Evolutionary conservation across 495 filamentous ascomycete genomes (phyloP).

Genomic region (Aspergillus bertholletiae): DNA sequence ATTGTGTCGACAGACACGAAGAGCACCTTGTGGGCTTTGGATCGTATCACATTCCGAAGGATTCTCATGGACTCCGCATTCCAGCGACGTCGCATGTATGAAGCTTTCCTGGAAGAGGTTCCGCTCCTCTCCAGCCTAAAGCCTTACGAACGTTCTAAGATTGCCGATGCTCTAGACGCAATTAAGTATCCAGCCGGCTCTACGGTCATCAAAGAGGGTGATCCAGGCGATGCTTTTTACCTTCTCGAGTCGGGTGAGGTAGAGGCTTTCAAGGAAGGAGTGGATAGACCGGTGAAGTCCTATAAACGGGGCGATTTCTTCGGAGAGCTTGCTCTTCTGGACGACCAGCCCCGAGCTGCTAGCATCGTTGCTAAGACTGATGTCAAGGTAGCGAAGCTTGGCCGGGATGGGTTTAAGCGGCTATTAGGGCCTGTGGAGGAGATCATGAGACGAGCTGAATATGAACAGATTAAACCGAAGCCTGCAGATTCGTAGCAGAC

Average conservation of each 20-base stretch:
- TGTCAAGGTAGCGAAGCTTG: slow-evolving; percentile 91
- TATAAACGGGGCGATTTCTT: slow-evolving; percentile 96
- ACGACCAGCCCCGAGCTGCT: slow-evolving; percentile 91
- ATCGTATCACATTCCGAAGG: slow-evolving; percentile 93
- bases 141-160: slow-evolving; percentile 90
- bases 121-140: slow-evolving; percentile 81
- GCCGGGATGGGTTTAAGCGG: slow-evolving; percentile 92
- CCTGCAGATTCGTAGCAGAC: slow-evolving; percentile 15
- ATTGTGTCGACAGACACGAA: slow-evolving; percentile 77
- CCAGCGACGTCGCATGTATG: slow-evolving; percentile 92
- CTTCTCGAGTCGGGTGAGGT: slow-evolving; percentile 86
- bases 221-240: slow-evolving; percentile 89
- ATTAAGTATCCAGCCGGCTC: slow-evolving; percentile 78
- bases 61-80: slow-evolving; percentile 99
- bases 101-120: slow-evolving; percentile 96
- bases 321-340: slow-evolving; percentile 87
- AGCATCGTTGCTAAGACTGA: slow-evolving; percentile 73
- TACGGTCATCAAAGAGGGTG: slow-evolving; percentile 86
- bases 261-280: slow-evolving; percentile 71
- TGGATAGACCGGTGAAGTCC: slow-evolving; percentile 62
- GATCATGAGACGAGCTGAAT: slow-evolving; percentile 86
- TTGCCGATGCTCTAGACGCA: slow-evolving; percentile 91
- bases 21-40: slow-evolving; percentile 87
- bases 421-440: slow-evolving; percentile 89
- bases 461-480: slow-evolving; percentile 33